Percentiles rank a stretch among this genome's conserved stretches.
Conservation (phyloP, 768 basidiomycete species). For the Collybiopsis confluens region DNA sequence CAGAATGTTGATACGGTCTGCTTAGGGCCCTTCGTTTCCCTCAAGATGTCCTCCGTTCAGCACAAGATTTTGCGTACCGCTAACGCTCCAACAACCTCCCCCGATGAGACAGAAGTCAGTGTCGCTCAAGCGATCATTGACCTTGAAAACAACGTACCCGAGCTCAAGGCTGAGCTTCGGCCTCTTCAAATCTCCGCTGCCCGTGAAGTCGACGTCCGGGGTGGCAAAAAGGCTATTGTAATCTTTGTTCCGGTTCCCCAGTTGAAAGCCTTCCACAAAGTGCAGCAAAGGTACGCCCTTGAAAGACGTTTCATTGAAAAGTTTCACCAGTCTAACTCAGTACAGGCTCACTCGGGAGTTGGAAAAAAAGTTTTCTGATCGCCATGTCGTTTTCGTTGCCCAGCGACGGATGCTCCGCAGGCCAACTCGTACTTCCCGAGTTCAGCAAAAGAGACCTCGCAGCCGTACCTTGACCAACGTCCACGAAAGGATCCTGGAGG, state of each 20-base stretch:
- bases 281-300: slow-evolving; percentile 82
- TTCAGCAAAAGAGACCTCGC: slow-evolving; percentile 94
- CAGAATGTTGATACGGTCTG: slow-evolving; percentile 9
- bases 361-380: slow-evolving; percentile 99
- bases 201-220: slow-evolving; percentile 97
- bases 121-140: slow-evolving; percentile 96
- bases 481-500: slow-evolving; percentile 98
- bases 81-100: slow-evolving; percentile 85
- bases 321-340: slow-evolving; percentile 3
- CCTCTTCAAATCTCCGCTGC: slow-evolving; percentile 97
- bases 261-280: slow-evolving; percentile 97
- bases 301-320: no score
- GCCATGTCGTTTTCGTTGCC: slow-evolving; percentile 97
- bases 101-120: slow-evolving; percentile 86
- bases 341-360: slow-evolving; percentile 95
- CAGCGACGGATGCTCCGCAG: slow-evolving; percentile 98
- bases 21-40: slow-evolving; percentile 30
- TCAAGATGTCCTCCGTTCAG: slow-evolving; percentile 73
- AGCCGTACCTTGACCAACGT: slow-evolving; percentile 95
- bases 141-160: slow-evolving; percentile 97
- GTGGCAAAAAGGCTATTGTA: slow-evolving; percentile 99
- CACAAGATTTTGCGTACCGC: slow-evolving; percentile 95
- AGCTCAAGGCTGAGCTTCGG: slow-evolving; percentile 95
- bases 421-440: slow-evolving; percentile 89
- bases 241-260: slow-evolving; percentile 97